A percentile compares a stretch with the other conserved stretches of the same genome.
phyloP scores from a whole-genome alignment of 371 early-diverging fungal genomes.

The Lichtheimia hyalospora region DNA sequence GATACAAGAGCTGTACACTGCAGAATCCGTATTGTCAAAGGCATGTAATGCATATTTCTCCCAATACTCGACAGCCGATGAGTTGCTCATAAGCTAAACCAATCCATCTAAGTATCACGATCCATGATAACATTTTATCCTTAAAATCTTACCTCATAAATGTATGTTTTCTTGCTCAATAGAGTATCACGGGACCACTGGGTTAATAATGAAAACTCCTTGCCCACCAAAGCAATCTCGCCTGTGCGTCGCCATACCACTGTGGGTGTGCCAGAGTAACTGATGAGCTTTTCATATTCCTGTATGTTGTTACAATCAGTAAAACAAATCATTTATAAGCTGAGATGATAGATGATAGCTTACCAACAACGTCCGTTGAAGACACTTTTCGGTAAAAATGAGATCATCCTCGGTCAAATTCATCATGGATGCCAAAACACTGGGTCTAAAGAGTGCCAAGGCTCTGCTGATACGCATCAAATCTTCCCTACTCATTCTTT shows the following conservation, averaged over 20 bases:
- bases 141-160: constrained; percentile 62
- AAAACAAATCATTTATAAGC: not conserved
- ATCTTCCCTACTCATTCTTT: constrained; percentile 82
- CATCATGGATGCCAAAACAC: constrained; percentile 87
- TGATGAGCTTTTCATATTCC: constrained; percentile 90
- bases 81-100: constrained; percentile 80
- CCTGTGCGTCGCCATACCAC: constrained; percentile 95
- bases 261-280: constrained; percentile 91
- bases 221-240: constrained; percentile 88
- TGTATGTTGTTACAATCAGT: constrained; percentile 9
- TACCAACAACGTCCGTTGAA: constrained; percentile 80
- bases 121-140: constrained; percentile 2
- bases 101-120: constrained; percentile 8
- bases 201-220: constrained; percentile 88
- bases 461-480: constrained; percentile 86
- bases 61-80: constrained; percentile 90
- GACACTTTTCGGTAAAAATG: constrained; percentile 87
- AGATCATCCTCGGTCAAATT: constrained; percentile 88
- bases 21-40: constrained; percentile 84
- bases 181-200: constrained; percentile 82
- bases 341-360: not conserved
- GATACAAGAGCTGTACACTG: constrained; percentile 78
- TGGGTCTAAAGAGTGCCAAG: constrained; percentile 86
- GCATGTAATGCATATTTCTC: constrained; percentile 86
- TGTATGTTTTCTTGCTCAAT: constrained; percentile 70